These are phyloP conservation scores for Otatea glauca DNA, from an alignment of 176 grass and related monocot genomes.

Conservation along the genomic window DNA sequence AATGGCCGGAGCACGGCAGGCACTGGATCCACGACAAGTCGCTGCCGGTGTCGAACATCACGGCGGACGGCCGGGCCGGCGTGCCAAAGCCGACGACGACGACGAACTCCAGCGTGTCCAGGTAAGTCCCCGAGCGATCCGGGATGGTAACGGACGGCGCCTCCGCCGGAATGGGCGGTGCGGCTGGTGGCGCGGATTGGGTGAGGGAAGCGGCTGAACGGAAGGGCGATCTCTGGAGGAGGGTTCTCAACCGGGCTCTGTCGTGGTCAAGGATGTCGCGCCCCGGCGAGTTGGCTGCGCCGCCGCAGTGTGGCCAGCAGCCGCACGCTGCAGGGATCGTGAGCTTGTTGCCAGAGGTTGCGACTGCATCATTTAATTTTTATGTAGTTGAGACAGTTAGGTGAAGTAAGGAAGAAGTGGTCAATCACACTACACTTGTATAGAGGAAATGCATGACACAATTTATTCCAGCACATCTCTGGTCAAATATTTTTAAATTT, in stretches of 20 bases:
- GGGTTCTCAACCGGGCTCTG: constrained; percentile 6
- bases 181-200: not conserved
- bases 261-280: constrained; percentile 26
- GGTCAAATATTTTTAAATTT: not conserved
- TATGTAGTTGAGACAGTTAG: not conserved
- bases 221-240: constrained; percentile 1
- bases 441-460: not conserved
- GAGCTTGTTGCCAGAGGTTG: constrained; percentile 32
- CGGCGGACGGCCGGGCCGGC: constrained; percentile 31
- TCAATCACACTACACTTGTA: not conserved
- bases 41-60: constrained; percentile 73
- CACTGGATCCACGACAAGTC: constrained; percentile 82
- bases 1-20: constrained; percentile 53
- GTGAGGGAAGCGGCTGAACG: not conserved
- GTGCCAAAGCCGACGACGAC: constrained; percentile 67
- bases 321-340: constrained; percentile 6
- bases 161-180: not conserved
- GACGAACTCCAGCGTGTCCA: constrained; percentile 57
- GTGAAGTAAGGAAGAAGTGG: not conserved
- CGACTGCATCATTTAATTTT: not conserved
- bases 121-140: constrained; percentile 27
- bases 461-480: not conserved
- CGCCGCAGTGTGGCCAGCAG: not conserved
- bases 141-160: constrained; percentile 44
- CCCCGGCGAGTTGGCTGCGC: not conserved